Percentiles rank a stretch among this genome's conserved stretches.
Evolutionary conservation across 805 yeast genomes (phyloP).

Genomic region (Henningerozyma blattae): DNA sequence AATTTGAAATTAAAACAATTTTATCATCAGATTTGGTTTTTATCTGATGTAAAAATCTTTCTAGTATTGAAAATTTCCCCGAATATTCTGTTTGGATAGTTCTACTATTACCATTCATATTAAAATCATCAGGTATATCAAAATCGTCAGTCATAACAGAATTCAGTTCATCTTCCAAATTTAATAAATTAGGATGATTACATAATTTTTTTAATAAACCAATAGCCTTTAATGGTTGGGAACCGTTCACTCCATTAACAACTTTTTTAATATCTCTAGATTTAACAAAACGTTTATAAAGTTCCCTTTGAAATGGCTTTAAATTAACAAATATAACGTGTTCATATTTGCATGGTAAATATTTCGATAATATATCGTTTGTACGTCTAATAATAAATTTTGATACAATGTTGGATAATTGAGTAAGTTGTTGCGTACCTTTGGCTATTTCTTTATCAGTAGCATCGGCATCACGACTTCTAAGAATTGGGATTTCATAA

Average conservation of each 20-base stretch:
- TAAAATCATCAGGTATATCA: slow-evolving; percentile 61
- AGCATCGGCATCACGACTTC: slow-evolving; percentile 85
- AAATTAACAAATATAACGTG: slow-evolving; percentile 89
- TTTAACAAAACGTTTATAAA: slow-evolving; percentile 65
- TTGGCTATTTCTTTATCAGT: slow-evolving; percentile 59
- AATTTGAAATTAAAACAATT: slow-evolving; percentile 87
- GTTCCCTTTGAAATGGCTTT: slow-evolving; percentile 58
- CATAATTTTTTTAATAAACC: slow-evolving; percentile 82
- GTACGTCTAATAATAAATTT: slow-evolving; percentile 90
- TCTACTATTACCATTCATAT: slow-evolving; percentile 15
- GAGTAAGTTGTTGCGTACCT: slow-evolving; percentile 60
- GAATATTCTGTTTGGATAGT: slow-evolving; percentile 74
- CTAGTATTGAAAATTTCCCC: slow-evolving; percentile 77
- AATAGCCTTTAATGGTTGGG: slow-evolving; percentile 80
- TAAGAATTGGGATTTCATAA: slow-evolving; percentile 67
- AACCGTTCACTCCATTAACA: slow-evolving; percentile 16
- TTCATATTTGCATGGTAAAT: slow-evolving; percentile 90
- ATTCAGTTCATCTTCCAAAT: slow-evolving; percentile 50
- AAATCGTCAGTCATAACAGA: slow-evolving; percentile 40
- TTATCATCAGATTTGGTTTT: slow-evolving; percentile 80
- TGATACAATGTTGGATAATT: slow-evolving; percentile 66
- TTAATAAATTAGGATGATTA: slow-evolving; percentile 81
- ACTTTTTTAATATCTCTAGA: slow-evolving; percentile 66
- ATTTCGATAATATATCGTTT: slow-evolving; percentile 86
- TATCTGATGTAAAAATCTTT: slow-evolving; percentile 71